These are phyloP conservation scores for Thelonectria olida DNA, from an alignment of 2,329 filamentous ascomycete genomes.

Conservation along the genomic window DNA sequence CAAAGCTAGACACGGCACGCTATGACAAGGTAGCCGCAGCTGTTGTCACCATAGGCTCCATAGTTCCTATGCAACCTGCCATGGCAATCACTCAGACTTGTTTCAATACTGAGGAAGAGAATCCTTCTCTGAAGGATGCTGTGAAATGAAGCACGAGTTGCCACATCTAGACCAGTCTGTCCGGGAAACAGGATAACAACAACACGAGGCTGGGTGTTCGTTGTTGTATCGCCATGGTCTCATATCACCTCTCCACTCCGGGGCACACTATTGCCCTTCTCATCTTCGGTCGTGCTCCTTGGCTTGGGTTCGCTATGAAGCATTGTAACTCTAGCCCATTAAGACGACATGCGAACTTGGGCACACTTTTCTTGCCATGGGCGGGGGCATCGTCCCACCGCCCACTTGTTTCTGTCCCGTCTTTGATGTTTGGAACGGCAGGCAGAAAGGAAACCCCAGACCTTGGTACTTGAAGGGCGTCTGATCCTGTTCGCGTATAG, in stretches of 20 bases:
- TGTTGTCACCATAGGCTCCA: too few species aligned
- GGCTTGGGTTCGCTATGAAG: constrained; percentile 6
- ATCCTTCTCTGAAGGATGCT: constrained; percentile 10
- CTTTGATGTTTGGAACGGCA: background rate
- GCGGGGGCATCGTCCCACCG: constrained; percentile 9
- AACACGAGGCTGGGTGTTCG: constrained; percentile 1
- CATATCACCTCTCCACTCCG: constrained; percentile 15
- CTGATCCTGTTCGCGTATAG: constrained; percentile 1
- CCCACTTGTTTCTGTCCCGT: background rate
- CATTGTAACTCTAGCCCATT: constrained; percentile 6
- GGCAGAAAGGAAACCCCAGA: background rate
- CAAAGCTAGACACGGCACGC: constrained; percentile 18
- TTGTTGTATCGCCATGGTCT: constrained; percentile 7
- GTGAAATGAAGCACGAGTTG: background rate
- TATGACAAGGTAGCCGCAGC: constrained; percentile 5
- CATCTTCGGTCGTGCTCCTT: constrained; percentile 6
- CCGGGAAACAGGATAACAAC: constrained; percentile 7
- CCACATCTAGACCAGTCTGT: constrained; percentile 2
- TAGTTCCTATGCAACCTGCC: background rate
- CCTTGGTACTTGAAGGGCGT: constrained; percentile 2
- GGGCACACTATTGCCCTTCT: background rate
- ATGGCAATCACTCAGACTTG: background rate
- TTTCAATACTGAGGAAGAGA: constrained; percentile 4
- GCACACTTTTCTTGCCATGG: background rate
- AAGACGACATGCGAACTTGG: background rate